Conservation (phyloP, 306 rosid genomes). For the Cicer chorassanicum region DNA sequence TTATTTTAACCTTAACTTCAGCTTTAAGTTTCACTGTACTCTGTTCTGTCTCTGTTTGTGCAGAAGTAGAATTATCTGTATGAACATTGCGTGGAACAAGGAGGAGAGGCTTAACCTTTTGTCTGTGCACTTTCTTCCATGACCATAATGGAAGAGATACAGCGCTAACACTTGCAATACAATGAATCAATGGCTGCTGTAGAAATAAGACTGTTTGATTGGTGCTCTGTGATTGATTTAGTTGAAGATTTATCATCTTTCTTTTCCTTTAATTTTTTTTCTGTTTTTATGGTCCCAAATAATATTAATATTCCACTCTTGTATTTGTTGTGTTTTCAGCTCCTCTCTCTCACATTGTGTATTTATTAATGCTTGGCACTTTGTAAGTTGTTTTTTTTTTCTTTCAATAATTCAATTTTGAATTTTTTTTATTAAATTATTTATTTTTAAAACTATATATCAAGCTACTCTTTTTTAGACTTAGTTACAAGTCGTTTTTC, state of each 20-base stretch:
- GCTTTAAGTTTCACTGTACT: constrained; percentile 36
- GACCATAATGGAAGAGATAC: constrained; percentile 38
- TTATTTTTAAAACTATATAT: too few species aligned
- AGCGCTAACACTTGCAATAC: neutral
- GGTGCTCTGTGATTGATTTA: constrained; percentile 20
- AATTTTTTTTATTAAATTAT: too few species aligned
- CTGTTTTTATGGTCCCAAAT: constrained; percentile 36
- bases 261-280: neutral
- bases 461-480: too few species aligned
- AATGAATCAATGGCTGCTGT: constrained; percentile 10
- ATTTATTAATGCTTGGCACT: too few species aligned
- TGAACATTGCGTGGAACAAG: constrained; percentile 23
- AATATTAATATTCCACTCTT: neutral
- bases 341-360: neutral
- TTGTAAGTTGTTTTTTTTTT: too few species aligned
- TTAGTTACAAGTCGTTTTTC: too few species aligned
- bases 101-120: constrained; percentile 4
- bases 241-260: constrained; percentile 45
- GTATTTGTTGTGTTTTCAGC: neutral
- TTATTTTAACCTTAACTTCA: constrained; percentile 44
- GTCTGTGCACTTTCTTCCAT: constrained; percentile 5
- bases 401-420: too few species aligned
- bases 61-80: constrained; percentile 7
- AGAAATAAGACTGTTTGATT: constrained; percentile 36
- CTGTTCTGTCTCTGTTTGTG: neutral